Evolutionary conservation across 2,329 filamentous ascomycete genomes (phyloP).

Genomic region (Fusarium sp.): DNA sequence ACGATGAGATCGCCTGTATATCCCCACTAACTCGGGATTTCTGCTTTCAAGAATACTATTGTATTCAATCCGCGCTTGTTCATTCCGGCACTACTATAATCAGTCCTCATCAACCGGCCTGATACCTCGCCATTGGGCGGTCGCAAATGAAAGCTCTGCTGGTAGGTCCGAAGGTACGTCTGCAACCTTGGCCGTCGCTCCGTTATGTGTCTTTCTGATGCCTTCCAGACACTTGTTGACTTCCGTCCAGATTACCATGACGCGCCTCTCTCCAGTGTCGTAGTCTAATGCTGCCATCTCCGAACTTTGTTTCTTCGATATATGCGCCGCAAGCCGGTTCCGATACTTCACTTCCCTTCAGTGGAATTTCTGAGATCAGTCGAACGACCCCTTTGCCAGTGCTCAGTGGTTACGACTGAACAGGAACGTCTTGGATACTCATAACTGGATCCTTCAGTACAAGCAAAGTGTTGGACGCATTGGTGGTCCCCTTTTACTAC

Average conservation of each 20-base stretch:
- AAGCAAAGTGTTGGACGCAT: background rate
- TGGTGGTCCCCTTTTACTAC: too few species aligned
- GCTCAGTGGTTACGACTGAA: background rate
- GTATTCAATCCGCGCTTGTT: background rate
- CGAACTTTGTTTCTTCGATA: slow-evolving; percentile 27
- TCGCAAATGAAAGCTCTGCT: slow-evolving; percentile 1
- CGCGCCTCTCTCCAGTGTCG: background rate
- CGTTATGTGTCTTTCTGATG: background rate
- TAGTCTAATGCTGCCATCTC: background rate
- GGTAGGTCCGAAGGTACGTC: slow-evolving; percentile 16
- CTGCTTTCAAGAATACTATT: background rate
- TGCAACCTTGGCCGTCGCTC: too few species aligned
- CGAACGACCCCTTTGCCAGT: too few species aligned
- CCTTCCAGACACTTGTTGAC: background rate
- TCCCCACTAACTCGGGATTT: background rate
- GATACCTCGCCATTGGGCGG: too few species aligned
- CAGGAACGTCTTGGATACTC: slow-evolving; percentile 1
- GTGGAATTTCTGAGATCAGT: background rate
- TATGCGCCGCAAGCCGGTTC: slow-evolving; percentile 19
- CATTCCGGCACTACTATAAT: background rate
- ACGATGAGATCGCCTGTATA: too few species aligned
- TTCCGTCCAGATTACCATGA: slow-evolving; percentile 6
- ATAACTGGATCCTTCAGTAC: too few species aligned
- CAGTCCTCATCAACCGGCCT: background rate
- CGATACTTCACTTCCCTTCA: background rate